A percentile compares a stretch with the other conserved stretches of the same genome.
These are phyloP conservation scores for Cordyceps fumosorosea DNA, from an alignment of 2,329 filamentous ascomycete genomes.

Conservation along the genomic window DNA sequence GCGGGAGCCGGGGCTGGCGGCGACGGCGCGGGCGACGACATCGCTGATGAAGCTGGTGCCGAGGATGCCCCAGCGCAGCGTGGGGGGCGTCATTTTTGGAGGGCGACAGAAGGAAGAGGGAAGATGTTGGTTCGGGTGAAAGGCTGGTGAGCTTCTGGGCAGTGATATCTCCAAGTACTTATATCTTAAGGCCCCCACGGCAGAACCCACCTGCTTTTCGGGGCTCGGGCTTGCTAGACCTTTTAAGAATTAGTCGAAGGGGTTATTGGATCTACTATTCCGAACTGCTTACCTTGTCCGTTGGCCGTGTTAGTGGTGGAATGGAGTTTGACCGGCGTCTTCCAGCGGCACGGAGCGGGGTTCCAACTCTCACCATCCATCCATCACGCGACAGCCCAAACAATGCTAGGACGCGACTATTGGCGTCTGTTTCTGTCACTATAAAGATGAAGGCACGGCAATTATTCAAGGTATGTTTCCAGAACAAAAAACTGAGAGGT, in stretches of 20 bases:
- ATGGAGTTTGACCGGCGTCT: not conserved
- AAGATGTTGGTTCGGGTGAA: not conserved
- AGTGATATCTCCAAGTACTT: no score
- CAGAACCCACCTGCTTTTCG: conserved; percentile 7
- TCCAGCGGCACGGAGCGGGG: not conserved
- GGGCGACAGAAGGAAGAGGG: not conserved
- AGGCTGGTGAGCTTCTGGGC: not conserved
- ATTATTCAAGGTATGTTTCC: no score
- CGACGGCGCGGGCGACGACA: conserved; percentile 20
- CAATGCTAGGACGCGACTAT: no score
- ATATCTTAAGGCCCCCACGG: no score
- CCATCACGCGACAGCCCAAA: no score
- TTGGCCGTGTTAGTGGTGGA: conserved; percentile 6
- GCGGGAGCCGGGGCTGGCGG: conserved; percentile 17
- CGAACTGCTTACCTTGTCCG: not conserved
- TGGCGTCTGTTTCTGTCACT: no score
- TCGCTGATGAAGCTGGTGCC: conserved; percentile 25
- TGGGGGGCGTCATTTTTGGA: not conserved
- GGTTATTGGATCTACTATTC: not conserved
- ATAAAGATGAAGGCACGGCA: no score
- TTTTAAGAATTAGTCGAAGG: not conserved
- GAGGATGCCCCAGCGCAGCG: conserved; percentile 23
- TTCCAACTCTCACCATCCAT: not conserved
- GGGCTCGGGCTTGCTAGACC: not conserved
- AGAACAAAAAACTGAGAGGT: no score